Percentiles rank a stretch among this genome's conserved stretches.
Conservation (phyloP, 495 filamentous ascomycete species). For the Penicillium turbatum region DNA sequence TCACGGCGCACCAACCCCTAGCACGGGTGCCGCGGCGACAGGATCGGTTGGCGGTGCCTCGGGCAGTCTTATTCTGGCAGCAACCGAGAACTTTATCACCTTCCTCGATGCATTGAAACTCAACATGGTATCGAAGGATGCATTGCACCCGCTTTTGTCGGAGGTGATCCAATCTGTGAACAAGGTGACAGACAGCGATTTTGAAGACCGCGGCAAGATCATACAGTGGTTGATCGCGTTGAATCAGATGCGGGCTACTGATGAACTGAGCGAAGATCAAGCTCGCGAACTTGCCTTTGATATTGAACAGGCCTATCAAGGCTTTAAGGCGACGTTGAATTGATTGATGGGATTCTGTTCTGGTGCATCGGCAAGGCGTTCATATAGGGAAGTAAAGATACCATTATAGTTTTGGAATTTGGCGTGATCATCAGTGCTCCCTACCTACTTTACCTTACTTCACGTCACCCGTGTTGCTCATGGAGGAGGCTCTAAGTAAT, state of each 20-base stretch:
- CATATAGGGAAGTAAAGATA: slow-evolving; percentile 15
- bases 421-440: not conserved
- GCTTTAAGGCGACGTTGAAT: slow-evolving; percentile 72
- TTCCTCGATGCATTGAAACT: slow-evolving; percentile 91
- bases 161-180: slow-evolving; percentile 96
- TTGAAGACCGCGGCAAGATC: slow-evolving; percentile 92
- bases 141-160: slow-evolving; percentile 85
- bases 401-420: slow-evolving; percentile 4
- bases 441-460: not conserved
- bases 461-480: too few species aligned
- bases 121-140: slow-evolving; percentile 87
- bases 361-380: slow-evolving; percentile 9
- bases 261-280: slow-evolving; percentile 84
- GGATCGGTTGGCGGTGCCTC: slow-evolving; percentile 49
- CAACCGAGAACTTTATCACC: slow-evolving; percentile 97
- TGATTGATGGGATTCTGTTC: slow-evolving; percentile 13
- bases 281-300: slow-evolving; percentile 82
- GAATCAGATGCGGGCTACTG: slow-evolving; percentile 94
- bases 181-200: slow-evolving; percentile 88
- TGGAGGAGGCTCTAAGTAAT: too few species aligned
- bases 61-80: slow-evolving; percentile 72
- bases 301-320: slow-evolving; percentile 85
- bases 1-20: slow-evolving; percentile 36
- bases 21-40: slow-evolving; percentile 36
- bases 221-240: slow-evolving; percentile 96